A percentile compares a stretch with the other conserved stretches of the same genome.
These are phyloP conservation scores for Cladosporium velox DNA, from an alignment of 2,329 filamentous ascomycete species.

Conservation along the genomic window DNA sequence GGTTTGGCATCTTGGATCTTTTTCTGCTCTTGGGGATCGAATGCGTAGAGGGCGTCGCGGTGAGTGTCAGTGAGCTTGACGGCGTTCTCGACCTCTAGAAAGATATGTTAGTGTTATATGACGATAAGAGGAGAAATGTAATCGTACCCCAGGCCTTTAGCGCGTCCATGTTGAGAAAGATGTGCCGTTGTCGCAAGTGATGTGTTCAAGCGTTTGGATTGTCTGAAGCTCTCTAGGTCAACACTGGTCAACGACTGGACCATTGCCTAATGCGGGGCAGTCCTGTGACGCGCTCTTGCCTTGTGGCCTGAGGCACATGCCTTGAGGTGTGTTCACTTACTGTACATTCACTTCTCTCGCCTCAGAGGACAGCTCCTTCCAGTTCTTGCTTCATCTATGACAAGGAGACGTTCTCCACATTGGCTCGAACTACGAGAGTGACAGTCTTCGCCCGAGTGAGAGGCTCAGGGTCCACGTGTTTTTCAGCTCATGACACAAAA, in stretches of 20 bases:
- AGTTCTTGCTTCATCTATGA: neutral
- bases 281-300: neutral
- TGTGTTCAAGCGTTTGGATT: neutral
- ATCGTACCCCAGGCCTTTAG: slow-evolving; percentile 62
- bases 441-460: neutral
- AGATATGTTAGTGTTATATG: slow-evolving; percentile 21
- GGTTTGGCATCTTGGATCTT: slow-evolving; percentile 65
- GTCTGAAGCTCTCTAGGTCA: slow-evolving; percentile 10
- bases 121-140: neutral
- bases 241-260: neutral
- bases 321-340: neutral
- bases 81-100: slow-evolving; percentile 81
- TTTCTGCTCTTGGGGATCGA: slow-evolving; percentile 70
- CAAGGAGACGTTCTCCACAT: neutral
- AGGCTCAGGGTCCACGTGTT: neutral
- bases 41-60: slow-evolving; percentile 89
- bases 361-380: neutral
- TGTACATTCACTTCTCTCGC: neutral
- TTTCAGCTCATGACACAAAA: neutral
- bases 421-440: neutral
- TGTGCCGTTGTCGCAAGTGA: slow-evolving; percentile 24
- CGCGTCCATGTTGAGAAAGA: slow-evolving; percentile 39
- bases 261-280: neutral
- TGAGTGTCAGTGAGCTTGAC: slow-evolving; percentile 77
- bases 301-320: neutral